Evolutionary conservation across 768 basidiomycete species (phyloP), one percentile per base, ranked within the genome.

Genomic region (Auricularia sp.): DNA sequence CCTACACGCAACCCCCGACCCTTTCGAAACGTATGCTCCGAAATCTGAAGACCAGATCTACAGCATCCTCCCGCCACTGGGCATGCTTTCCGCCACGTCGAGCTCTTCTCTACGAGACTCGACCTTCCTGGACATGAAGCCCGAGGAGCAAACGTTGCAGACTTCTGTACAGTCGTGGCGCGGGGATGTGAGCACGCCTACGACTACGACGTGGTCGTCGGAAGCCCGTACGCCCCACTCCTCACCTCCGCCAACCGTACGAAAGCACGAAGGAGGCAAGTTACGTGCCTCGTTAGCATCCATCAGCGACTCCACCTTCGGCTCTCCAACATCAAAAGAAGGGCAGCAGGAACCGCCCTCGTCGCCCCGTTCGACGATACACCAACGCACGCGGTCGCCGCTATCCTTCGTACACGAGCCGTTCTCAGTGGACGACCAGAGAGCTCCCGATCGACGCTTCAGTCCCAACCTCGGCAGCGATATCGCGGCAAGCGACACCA

Each of bases 11-110:
- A 82, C 95, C 59, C 94, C 94, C 21, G 94, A 97, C 73, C 92
- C 94, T 37, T 96, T 96, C 68, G 94, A 96, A 68, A 84, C 92
- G 0, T 96, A 96, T 70, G 92, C 92, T 3, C 88, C 89, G 2
- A 90, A 89, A 69, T 81, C 90, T 51, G 91, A 94, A 73, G 89
- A 94, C 70, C 88, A 93, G 72, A 94, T 97, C 68, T 96, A 96
- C 77, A 92, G 86, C 72, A 95, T 97, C 66, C 82, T 98, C 1
- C 87, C 92, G 4, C 94, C 95, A 2, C 80, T 93, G 37, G 89
- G 89, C 37, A 81, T 83, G 61, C 86, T 92, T 65, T 87, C 88
- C 78, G 77, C 77, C 29, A 78, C 77, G n/a, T 85, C 88, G 5
- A 76, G 86, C 16, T 81, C 85, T 29, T 78, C 85, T 11, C 24